Conservation (phyloP, 495 filamentous ascomycete genomes). For the Daldinia caldariorum region DNA sequence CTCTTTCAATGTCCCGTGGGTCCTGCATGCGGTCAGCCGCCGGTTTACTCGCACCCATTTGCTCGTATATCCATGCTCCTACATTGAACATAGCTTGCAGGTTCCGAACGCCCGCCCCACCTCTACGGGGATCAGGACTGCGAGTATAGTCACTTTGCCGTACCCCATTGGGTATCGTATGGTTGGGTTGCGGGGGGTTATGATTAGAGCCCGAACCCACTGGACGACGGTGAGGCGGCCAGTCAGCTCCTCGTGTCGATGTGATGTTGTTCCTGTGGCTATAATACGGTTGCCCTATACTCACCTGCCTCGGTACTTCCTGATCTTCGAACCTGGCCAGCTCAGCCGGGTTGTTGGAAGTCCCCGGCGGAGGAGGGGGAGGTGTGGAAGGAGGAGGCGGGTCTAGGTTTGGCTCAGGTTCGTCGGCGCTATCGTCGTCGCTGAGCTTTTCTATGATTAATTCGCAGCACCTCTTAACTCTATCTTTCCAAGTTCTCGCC, state of each 20-base stretch:
- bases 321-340: neutral
- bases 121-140: neutral
- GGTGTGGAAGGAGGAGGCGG: neutral
- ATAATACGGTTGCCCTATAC: neutral
- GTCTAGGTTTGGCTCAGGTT: neutral
- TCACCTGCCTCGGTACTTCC: neutral
- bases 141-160: neutral
- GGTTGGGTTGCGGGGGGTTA: neutral
- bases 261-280: neutral
- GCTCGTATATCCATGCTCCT: no score
- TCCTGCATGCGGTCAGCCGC: no score
- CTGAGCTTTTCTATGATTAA: conserved; percentile 8
- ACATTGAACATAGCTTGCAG: no score
- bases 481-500: conserved; percentile 1
- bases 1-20: no score
- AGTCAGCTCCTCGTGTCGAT: neutral
- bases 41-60: no score
- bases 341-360: conserved; percentile 4
- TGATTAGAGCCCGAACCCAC: neutral
- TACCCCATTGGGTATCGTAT: neutral
- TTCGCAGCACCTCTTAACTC: neutral
- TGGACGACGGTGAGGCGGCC: neutral
- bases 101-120: no score
- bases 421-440: neutral
- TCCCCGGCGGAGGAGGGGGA: neutral